Evolutionary conservation across 2,329 filamentous ascomycete genomes (phyloP).

Genomic region (Ophiostoma sp.): DNA sequence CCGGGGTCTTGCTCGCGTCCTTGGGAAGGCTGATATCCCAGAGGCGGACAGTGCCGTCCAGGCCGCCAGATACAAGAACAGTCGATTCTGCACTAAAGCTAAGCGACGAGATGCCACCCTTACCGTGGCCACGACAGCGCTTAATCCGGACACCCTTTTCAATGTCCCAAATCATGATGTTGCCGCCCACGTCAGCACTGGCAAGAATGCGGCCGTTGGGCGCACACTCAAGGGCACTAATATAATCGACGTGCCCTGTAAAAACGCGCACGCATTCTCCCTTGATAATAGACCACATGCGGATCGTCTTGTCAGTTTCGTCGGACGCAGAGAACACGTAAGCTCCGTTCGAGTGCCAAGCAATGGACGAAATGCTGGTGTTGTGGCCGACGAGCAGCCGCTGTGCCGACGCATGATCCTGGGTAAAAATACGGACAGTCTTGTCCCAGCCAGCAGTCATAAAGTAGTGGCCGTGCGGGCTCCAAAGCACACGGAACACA

Average conservation of each 20-base stretch:
- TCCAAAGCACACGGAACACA: constrained; percentile 82
- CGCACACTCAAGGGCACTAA: constrained; percentile 78
- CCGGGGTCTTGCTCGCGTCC: constrained; percentile 52
- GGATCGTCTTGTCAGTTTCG: constrained; percentile 78
- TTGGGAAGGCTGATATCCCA: constrained; percentile 82
- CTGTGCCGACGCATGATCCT: constrained; percentile 84
- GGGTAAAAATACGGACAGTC: constrained; percentile 84
- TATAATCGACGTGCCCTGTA: constrained; percentile 81
- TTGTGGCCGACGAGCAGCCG: constrained; percentile 90
- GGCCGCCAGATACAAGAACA: constrained; percentile 81
- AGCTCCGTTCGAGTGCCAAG: constrained; percentile 89
- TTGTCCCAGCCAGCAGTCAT: constrained; percentile 81
- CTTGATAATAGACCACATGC: constrained; percentile 93
- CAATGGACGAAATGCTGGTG: constrained; percentile 81
- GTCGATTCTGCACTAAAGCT: constrained; percentile 91
- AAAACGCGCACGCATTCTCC: constrained; percentile 87
- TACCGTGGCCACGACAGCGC: constrained; percentile 87
- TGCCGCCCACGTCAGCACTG: constrained; percentile 80
- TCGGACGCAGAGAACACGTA: constrained; percentile 92
- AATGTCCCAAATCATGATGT: constrained; percentile 92
- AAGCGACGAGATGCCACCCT: constrained; percentile 88
- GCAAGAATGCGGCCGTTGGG: constrained; percentile 88
- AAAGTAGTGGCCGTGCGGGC: constrained; percentile 94
- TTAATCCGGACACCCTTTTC: constrained; percentile 81
- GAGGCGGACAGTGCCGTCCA: constrained; percentile 85